These are phyloP conservation scores for Carpinus viminea DNA, from an alignment of 306 rosid species.

Conservation along the genomic window DNA sequence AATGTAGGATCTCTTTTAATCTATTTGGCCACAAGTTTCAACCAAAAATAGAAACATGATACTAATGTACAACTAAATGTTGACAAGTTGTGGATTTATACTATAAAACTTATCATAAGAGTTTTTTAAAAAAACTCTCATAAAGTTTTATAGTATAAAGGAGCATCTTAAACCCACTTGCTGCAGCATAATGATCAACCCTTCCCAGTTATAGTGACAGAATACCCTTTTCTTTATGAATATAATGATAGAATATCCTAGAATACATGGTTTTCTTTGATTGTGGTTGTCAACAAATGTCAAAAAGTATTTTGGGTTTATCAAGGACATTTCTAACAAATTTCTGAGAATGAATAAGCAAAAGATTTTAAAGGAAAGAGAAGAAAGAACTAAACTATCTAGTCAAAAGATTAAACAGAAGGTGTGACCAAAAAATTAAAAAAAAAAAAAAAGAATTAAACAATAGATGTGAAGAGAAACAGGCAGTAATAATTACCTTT, in stretches of 20 bases:
- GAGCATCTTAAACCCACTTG: not conserved
- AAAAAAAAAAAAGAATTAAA: not conserved
- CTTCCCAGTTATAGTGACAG: not conserved
- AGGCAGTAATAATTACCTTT: constrained; percentile 42
- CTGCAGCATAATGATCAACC: not conserved
- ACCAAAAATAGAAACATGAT: not conserved
- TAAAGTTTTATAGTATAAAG: not conserved
- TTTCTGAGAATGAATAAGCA: not conserved
- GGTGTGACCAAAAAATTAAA: too few relatives aligned
- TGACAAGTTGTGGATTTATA: not conserved
- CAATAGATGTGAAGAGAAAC: not conserved
- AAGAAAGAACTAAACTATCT: not conserved
- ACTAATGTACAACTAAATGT: not conserved
- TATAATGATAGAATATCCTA: not conserved
- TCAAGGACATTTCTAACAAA: not conserved
- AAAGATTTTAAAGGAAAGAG: not conserved
- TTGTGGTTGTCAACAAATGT: not conserved
- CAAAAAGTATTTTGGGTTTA: not conserved
- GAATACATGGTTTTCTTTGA: not conserved
- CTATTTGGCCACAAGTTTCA: not conserved
- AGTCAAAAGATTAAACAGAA: not conserved
- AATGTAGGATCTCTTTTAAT: not conserved
- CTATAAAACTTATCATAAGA: too few relatives aligned
- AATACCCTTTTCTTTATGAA: too few relatives aligned
- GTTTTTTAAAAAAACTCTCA: too few relatives aligned